phyloP scores from a whole-genome alignment of 2,329 filamentous ascomycete species.

The Chaetomiaceae sp. region DNA sequence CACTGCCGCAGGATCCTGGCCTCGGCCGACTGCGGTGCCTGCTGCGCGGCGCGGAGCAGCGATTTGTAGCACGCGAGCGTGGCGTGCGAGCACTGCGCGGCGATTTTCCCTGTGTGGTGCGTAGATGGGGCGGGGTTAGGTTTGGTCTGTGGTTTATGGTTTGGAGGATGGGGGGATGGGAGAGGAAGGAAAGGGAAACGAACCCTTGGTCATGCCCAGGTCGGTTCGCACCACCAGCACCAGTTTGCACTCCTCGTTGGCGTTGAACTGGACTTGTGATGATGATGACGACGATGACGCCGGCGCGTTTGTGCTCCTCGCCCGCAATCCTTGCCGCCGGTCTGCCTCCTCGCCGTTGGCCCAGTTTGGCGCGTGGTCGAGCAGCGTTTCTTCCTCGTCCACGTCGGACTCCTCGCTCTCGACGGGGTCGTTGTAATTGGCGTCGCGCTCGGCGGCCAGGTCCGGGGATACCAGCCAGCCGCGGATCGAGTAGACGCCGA shows the following conservation, averaged over 20 bases:
- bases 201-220: slow-evolving; percentile 96
- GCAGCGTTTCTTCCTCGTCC: slow-evolving; percentile 53
- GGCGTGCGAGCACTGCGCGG: slow-evolving; percentile 92
- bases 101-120: slow-evolving; percentile 88
- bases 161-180: not conserved
- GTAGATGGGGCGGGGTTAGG: not conserved
- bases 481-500: slow-evolving; percentile 68
- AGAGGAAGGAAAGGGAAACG: slow-evolving; percentile 24
- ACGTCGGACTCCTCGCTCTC: slow-evolving; percentile 68
- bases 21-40: slow-evolving; percentile 48
- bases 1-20: slow-evolving; percentile 71
- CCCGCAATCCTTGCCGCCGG: slow-evolving; percentile 50
- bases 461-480: slow-evolving; percentile 56
- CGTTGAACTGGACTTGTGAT: slow-evolving; percentile 33
- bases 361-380: slow-evolving; percentile 67
- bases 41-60: slow-evolving; percentile 53
- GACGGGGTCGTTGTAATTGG: slow-evolving; percentile 54
- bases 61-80: slow-evolving; percentile 96
- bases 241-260: slow-evolving; percentile 83
- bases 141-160: not conserved
- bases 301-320: slow-evolving; percentile 16
- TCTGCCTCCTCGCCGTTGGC: slow-evolving; percentile 58
- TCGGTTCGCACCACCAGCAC: slow-evolving; percentile 90
- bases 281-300: slow-evolving; percentile 31
- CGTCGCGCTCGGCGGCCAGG: slow-evolving; percentile 53